Percentiles rank a stretch among this genome's conserved stretches.
phyloP scores from a whole-genome alignment of 2,329 filamentous ascomycete species.

The Cryphonectria carpinicola region DNA sequence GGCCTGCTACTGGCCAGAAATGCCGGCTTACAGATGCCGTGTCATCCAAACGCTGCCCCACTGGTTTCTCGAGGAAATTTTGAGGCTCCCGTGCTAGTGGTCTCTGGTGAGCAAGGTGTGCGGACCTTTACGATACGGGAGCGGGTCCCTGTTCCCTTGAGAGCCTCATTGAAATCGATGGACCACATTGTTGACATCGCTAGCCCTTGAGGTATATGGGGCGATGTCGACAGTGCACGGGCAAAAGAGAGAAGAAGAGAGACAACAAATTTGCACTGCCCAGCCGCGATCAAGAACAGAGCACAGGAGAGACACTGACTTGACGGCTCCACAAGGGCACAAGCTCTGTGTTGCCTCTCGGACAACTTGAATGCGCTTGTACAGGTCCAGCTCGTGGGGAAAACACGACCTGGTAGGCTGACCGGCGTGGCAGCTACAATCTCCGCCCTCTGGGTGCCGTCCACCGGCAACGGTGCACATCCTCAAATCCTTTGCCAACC shows the following conservation, averaged over 20 bases:
- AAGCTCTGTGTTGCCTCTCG: slow-evolving; percentile 42
- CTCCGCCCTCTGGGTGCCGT: slow-evolving; percentile 34
- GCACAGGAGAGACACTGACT: slow-evolving; percentile 2
- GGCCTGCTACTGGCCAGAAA: slow-evolving; percentile 14
- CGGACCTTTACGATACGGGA: neutral
- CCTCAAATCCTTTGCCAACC: slow-evolving; percentile 29
- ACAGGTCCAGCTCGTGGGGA: slow-evolving; percentile 43
- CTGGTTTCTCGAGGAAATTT: slow-evolving; percentile 19
- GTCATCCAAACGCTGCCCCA: slow-evolving; percentile 20
- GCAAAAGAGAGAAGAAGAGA: neutral
- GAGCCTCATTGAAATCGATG: neutral
- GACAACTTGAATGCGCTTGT: slow-evolving; percentile 46
- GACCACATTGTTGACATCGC: neutral
- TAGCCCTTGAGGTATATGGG: slow-evolving; percentile 8
- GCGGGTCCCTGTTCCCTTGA: neutral
- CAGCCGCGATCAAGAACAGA: slow-evolving; percentile 4
- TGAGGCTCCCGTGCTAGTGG: slow-evolving; percentile 12
- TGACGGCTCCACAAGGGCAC: slow-evolving; percentile 31
- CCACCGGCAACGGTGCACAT: slow-evolving; percentile 36
- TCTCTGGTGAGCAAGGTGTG: slow-evolving; percentile 1
- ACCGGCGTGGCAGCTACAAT: slow-evolving; percentile 44
- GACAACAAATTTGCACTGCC: neutral
- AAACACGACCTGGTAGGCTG: slow-evolving; percentile 40
- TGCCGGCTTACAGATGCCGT: slow-evolving; percentile 16
- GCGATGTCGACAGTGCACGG: neutral